Conservation (phyloP, 169 alveolate species). For the Plasmodium coatneyi region DNA sequence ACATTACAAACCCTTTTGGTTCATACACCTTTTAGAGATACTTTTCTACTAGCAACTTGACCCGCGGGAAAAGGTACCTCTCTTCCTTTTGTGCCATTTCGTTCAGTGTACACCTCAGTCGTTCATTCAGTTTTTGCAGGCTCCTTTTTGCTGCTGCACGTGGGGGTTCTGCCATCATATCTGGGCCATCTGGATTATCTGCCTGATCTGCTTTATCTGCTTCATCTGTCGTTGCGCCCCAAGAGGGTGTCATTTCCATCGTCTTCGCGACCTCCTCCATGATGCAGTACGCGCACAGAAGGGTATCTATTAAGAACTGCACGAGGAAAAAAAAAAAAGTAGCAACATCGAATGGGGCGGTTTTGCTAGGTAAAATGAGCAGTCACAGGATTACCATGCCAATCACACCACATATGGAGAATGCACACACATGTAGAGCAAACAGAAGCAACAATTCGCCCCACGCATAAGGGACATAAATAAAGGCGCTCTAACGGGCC, state of each 20-base stretch:
- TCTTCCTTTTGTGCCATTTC: slow-evolving; percentile 23
- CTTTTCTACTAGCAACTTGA: background rate
- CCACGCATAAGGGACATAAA: background rate
- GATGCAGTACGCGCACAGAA: slow-evolving; percentile 47
- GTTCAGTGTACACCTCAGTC: slow-evolving; percentile 1
- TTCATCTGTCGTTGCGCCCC: background rate
- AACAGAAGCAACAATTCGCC: background rate
- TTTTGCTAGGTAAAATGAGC: background rate
- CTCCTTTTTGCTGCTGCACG: background rate
- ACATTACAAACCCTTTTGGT: background rate
- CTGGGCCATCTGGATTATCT: background rate
- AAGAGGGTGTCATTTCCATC: background rate
- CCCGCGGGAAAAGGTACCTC: slow-evolving; percentile 20
- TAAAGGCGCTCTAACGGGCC: background rate
- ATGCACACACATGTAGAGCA: background rate
- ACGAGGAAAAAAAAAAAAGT: background rate
- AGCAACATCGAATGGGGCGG: background rate
- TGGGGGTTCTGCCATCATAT: background rate
- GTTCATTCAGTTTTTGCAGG: slow-evolving; percentile 8
- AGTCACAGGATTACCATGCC: background rate
- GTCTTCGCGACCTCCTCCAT: slow-evolving; percentile 17
- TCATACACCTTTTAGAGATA: background rate
- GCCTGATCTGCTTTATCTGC: background rate
- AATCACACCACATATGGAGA: background rate
- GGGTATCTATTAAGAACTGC: slow-evolving; percentile 30